Evolutionary conservation across 1,139 yeast genomes (phyloP), one percentile per base, ranked within the genome.

Genomic region (Yamadazyma membranifaciens): DNA sequence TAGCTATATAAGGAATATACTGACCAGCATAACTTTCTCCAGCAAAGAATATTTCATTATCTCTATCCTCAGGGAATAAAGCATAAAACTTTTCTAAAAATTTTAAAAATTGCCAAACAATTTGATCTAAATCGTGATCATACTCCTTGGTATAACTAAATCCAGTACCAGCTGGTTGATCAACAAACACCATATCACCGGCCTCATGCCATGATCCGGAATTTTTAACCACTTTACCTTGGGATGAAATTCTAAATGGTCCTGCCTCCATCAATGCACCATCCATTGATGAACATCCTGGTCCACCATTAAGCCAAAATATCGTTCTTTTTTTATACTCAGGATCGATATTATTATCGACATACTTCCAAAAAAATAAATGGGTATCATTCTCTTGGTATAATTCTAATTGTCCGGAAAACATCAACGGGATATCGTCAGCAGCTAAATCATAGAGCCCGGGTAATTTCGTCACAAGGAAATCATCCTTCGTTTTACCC

Each of bases 1-100:
- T 65, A 0, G 94, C 95, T 44, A 91, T 77, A 60, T 85, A 87
- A 1, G 98, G 98, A 43, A 92, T 85, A 59, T 88, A 92, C 60
- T 92, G 98, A 17, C 99, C 99, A 1, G 98, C 98, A 65, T 83
- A 94, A 51, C 96, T 87, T 63, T 92, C 98, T 20, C 99, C 99
- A 0, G 96, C 95, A 37, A 92, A 61, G 50, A 80, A 81, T 4
- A 92, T 65, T 28, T 87, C 86, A 47, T 86, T 81, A 11, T 57
- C 57, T 10, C 63, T 51, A 49, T 87, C 89, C 39, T 84, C 82
- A 0, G 97, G 96, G 59, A 92, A 92, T 4, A 82, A 55, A 43
- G 74, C 70, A 51, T 75, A 83, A 62, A 82, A 94, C 49, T 76
- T 73, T 29, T 78, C 75, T 55, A 94, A 56, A 57, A 92, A 92